Evolutionary conservation across 1,284 basidiomycete species (phyloP).

Genomic region (Ustilago nuda): DNA sequence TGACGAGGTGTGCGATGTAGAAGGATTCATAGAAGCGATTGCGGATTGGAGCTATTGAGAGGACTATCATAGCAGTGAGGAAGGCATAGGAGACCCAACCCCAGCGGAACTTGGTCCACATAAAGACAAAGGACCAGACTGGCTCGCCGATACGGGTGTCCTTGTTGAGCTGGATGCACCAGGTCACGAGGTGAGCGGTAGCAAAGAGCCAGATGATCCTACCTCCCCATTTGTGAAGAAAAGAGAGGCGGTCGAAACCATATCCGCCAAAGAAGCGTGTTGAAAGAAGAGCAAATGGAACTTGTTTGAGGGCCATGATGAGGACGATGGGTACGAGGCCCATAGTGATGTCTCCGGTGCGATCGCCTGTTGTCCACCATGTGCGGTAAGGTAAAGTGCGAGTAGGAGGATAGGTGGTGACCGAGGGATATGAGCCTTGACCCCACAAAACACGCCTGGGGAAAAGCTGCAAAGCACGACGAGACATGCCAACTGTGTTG

Average conservation of each 20-base stretch:
- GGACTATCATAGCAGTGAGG: slow-evolving; percentile 77
- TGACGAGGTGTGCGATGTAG: slow-evolving; percentile 78
- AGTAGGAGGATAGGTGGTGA: slow-evolving; percentile 69
- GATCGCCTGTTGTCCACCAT: slow-evolving; percentile 81
- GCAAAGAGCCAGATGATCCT: slow-evolving; percentile 80
- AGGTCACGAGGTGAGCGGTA: slow-evolving; percentile 78
- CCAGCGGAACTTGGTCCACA: slow-evolving; percentile 79
- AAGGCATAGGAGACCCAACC: slow-evolving; percentile 79
- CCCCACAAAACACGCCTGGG: slow-evolving; percentile 60
- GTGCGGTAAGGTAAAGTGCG: slow-evolving; percentile 78
- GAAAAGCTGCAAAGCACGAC: slow-evolving; percentile 23
- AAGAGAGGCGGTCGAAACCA: slow-evolving; percentile 81
- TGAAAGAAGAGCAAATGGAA: slow-evolving; percentile 84
- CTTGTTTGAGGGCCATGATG: slow-evolving; percentile 82
- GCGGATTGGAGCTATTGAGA: slow-evolving; percentile 77
- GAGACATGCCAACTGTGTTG: slow-evolving; percentile 35
- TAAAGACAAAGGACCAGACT: slow-evolving; percentile 77
- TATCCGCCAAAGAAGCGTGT: slow-evolving; percentile 77
- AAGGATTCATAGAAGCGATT: slow-evolving; percentile 80
- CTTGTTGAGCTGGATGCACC: slow-evolving; percentile 78
- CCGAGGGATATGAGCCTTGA: slow-evolving; percentile 51
- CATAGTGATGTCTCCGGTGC: slow-evolving; percentile 82
- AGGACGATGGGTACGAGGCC: slow-evolving; percentile 81
- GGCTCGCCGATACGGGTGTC: slow-evolving; percentile 73
- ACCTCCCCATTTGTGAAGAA: slow-evolving; percentile 80